Evolutionary conservation across 2,329 filamentous ascomycete species (phyloP).

Genomic region (Orbilia ellipsospora): DNA sequence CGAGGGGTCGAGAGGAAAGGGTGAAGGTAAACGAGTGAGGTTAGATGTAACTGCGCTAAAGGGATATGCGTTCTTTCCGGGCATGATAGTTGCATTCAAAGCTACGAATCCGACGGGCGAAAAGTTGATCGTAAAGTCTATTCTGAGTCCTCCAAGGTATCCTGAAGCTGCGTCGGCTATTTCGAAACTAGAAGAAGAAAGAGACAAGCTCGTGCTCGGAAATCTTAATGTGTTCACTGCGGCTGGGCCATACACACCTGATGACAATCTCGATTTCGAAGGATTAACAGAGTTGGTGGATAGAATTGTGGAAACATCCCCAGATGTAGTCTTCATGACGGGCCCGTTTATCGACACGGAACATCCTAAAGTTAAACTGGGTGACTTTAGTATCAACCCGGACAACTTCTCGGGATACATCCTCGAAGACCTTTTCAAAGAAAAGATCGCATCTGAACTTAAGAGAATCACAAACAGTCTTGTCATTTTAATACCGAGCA

Average conservation of each 20-base stretch:
- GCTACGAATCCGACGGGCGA: constrained; percentile 88
- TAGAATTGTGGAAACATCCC: constrained; percentile 77
- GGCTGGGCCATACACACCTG: constrained; percentile 89
- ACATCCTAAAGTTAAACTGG: constrained; percentile 84
- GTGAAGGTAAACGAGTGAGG: constrained; percentile 82
- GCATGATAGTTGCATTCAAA: constrained; percentile 87
- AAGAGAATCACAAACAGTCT: constrained; percentile 76
- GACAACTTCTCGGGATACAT: constrained; percentile 73
- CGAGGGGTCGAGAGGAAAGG: constrained; percentile 85
- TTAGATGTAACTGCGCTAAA: constrained; percentile 77
- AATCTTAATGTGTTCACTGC: constrained; percentile 82
- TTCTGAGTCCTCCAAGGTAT: constrained; percentile 79
- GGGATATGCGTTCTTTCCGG: constrained; percentile 87
- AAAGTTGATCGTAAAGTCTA: constrained; percentile 81
- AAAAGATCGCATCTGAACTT: constrained; percentile 79
- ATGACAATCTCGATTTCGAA: constrained; percentile 91
- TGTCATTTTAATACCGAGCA: constrained; percentile 71
- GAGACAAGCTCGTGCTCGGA: constrained; percentile 68
- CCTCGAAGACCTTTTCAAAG: constrained; percentile 83
- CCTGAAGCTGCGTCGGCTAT: constrained; percentile 77
- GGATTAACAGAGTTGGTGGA: constrained; percentile 83
- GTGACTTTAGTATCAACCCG: constrained; percentile 80
- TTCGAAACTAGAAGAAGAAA: constrained; percentile 73
- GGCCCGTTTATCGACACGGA: constrained; percentile 93
- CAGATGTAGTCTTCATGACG: constrained; percentile 80